Evolutionary conservation across 306 rosid species (phyloP), one percentile per base, ranked within the genome.

Genomic region (Adenanthera pavonina): DNA sequence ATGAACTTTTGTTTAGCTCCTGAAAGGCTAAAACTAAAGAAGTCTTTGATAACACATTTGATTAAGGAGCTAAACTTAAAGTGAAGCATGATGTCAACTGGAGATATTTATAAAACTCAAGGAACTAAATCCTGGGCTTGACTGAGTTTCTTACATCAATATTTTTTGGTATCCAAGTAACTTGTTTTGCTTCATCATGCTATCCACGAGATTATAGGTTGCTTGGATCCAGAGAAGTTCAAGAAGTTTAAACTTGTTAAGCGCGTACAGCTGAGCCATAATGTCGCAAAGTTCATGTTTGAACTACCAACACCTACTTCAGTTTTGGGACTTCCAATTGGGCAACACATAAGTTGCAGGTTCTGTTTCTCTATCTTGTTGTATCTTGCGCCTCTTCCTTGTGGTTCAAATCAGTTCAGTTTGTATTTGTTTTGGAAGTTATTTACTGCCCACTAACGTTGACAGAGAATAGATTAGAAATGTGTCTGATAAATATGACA

Each of bases 311-410:
- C 88, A 69, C 88, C 98, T 71, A 91, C 94, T 78, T 89, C 98
- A 70, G 91, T 91, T 72, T 83, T 96, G 88, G 98, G 99, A 40
- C 99, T 96, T 85, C 99, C 99, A 79, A 96, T 96, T 81, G 99
- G 99, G 80, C 98, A 96, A 60, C 99, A 93, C 84, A 93, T 96
- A 84, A 93, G 98, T 86, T 96, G 99, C 98, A 96, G 92, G 99
- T 96, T 84, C 77, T 19, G 57, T 78, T 88, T 51, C 60, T 57
- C 78, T 9, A 54, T 85, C 44, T 67, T 4, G 13, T 61, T 61
- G 56, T 30, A 11, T 78, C 44, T 47, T 17, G 10, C 33, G 73
- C 65, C 69, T 82, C 38, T 76, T 56, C 62, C 53, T 25, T 57
- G 60, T 51, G 33, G 46, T 67, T 56, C 15, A 49, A 54, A 65